phyloP scores from a whole-genome alignment of 83 land plant species.

The Diphasiastrum complanatum region DNA sequence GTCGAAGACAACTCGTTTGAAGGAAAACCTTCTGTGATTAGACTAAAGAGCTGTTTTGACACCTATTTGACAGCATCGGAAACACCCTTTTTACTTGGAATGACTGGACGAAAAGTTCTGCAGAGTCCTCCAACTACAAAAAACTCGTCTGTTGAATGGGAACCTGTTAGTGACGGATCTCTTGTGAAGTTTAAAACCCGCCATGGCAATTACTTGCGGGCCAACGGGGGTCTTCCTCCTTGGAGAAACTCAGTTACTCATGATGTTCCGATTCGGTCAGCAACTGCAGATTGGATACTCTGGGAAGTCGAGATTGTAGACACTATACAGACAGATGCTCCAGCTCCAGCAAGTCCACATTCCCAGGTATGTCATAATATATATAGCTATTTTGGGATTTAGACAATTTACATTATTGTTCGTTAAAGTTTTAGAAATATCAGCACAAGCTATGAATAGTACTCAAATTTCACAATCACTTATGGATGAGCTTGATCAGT shows the following conservation, averaged over 20 bases:
- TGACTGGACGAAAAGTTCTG: constrained; percentile 76
- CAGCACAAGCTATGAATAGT: no score
- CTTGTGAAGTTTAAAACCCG: constrained; percentile 61
- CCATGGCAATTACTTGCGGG: constrained; percentile 61
- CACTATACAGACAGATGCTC: neutral
- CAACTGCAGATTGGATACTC: constrained; percentile 62
- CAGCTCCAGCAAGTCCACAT: neutral
- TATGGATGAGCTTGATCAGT: neutral
- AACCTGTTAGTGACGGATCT: constrained; percentile 54
- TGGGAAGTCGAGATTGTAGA: constrained; percentile 71
- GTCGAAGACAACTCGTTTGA: constrained; percentile 12
- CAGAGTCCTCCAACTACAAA: constrained; percentile 43
- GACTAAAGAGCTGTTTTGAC: constrained; percentile 54
- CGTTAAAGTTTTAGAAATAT: no score
- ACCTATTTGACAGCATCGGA: constrained; percentile 69
- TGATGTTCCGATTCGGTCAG: constrained; percentile 55
- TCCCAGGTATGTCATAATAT: neutral
- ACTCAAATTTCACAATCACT: no score
- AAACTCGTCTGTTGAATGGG: constrained; percentile 82
- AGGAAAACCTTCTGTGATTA: constrained; percentile 29
- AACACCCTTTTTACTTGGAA: constrained; percentile 63
- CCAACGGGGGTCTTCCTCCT: constrained; percentile 70
- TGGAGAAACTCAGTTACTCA: constrained; percentile 89
- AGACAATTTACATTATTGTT: no score
- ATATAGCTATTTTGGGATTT: no score